Base-by-base conservation (phyloP, 23 red algal genomes). In the Gracilaria domingensis region DNA sequence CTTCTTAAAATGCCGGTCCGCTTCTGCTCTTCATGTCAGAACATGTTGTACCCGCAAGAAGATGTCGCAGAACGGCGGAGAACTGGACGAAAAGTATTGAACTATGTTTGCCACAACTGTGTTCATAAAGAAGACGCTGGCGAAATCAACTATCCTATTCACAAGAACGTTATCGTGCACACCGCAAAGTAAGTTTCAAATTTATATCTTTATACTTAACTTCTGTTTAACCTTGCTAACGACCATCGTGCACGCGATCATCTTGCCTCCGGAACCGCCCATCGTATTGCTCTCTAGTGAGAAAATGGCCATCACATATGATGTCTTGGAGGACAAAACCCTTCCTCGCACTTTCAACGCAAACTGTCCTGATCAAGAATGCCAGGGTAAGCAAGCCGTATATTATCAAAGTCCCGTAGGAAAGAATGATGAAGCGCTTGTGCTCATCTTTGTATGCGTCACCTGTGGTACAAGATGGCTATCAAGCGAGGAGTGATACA, bases 331-430 rank as follows among this genome's bases (percentile, higher is more conserved):
- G 21, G 97, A 98, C 82, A 93, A 93, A 47, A 95, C 97, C 35
- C 89, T 98, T 4, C 88, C 93, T 2, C 83, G 97, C 53, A 98
- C 97, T 49, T 87, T 90, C 60, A 89, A 94, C 56, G 93, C 91
- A 40, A 71, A 77, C 40, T 98, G 97, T 48, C 79, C 71, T 9
- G 64, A 69, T 37, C 64, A 69, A 36, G 65, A 98, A 56, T 98
- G 97, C 75, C 85, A 81, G 48, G 81, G 87, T 53, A 92, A 82
- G 48, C 93, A 98, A 81, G 97, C 97, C 37, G 97, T 98, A 39
- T 98, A 98, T 64, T 98, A 94, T 81, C 93, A 96, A 79, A 91
- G 88, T 78, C 97, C 97, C 0, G 89, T 95, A n/a, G 97, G 93
- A 16, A 92, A 93, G 39, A 98, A 95, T 45, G 97, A 98, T 74